Base-by-base conservation (phyloP, 2,329 filamentous ascomycete species). In the Aspergillus puulaauensis region DNA sequence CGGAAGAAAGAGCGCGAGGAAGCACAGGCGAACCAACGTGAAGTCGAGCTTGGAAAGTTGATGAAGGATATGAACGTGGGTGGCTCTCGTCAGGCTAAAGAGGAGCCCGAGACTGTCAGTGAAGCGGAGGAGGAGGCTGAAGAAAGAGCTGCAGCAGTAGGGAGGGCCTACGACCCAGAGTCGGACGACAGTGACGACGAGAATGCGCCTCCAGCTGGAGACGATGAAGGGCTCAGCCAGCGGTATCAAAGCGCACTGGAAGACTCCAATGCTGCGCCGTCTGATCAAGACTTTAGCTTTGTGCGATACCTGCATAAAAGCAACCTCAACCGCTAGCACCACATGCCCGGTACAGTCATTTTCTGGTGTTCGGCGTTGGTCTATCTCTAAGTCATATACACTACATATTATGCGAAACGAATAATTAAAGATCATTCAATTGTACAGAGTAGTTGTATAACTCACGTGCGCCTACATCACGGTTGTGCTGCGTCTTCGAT, bases 41-140 rank as follows among this genome's bases (percentile, higher is more conserved):
- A 96, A 68, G 85, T 88, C 68, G 93, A 99, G 73, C 78, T 99
- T 27, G 90, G 90, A 60, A 92, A 91, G 79, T 86, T 99, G 80
- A 96, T 99, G 92, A 89, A 89, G 72, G 93, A 95, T 66, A 96
- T 99, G 90, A 82, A 82, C 53, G 83, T 90, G 46, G 79, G 79
- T 19, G 75, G 76, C 21, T 62, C 70, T 60, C 75, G 54, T 43
- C 64, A 50, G 41, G 48, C 59, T 3, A 67, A 61, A 57, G 61
- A 73, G 57, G 67, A 70, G 56, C 66, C 72, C 3, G 79, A 82
- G 61, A 79, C 77, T 27, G 70, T 79, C 46, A 79, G 76, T 46
- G 82, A 85, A 43, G 72, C 73, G 6, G 80, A 83, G 59, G 81
- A 83, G 46, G 79, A 81, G 9, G 80, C 80, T 39, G 79, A 80